These are phyloP conservation scores for Ganoderma meredithae DNA, from an alignment of 1,284 basidiomycete species.

Conservation along the genomic window DNA sequence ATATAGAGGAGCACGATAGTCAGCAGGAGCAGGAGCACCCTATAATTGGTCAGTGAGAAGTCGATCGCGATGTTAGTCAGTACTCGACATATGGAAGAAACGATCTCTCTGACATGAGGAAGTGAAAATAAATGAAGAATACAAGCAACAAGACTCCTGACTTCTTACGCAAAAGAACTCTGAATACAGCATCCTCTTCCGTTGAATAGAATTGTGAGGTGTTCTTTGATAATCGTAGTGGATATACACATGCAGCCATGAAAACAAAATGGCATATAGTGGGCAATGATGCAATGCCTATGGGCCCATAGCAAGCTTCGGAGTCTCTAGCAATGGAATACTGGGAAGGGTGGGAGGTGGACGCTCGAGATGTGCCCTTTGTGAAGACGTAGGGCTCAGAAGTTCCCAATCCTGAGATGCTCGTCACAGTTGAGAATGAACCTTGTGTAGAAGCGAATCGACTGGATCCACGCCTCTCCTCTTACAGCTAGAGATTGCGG, in stretches of 20 bases:
- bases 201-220: neutral
- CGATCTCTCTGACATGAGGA: too few species aligned
- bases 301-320: neutral
- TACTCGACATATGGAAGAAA: too few species aligned
- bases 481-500: constrained; percentile 28
- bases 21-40: neutral
- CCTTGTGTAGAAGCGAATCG: constrained; percentile 39
- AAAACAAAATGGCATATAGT: neutral
- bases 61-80: too few species aligned
- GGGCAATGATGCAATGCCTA: neutral
- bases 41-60: neutral
- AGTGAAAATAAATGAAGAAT: too few species aligned
- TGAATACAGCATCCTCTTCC: neutral
- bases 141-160: too few species aligned
- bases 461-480: constrained; percentile 33
- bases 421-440: constrained; percentile 40
- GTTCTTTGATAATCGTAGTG: neutral
- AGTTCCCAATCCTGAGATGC: constrained; percentile 16
- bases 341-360: neutral
- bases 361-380: neutral
- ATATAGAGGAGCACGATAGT: neutral
- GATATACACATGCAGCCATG: neutral
- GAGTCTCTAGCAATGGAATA: neutral
- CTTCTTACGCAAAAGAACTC: too few species aligned
- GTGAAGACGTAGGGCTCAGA: neutral